phyloP scores from a whole-genome alignment of 805 yeast species.

The Lachancea sp. region DNA sequence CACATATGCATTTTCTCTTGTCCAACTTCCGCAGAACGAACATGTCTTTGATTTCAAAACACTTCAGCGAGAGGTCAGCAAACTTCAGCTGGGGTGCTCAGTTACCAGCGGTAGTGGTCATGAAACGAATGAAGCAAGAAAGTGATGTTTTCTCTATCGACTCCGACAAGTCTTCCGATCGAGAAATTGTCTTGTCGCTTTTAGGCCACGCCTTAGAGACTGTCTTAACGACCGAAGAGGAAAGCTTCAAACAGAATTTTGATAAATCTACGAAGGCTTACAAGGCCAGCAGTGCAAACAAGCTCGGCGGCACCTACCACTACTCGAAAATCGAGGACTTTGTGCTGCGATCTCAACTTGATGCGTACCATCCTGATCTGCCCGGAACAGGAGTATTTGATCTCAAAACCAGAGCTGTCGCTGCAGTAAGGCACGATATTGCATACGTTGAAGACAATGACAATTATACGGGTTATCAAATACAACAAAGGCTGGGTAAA shows the following conservation, averaged over 20 bases:
- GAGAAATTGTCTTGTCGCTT: constrained; percentile 60
- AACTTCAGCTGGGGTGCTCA: constrained; percentile 41
- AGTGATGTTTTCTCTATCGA: constrained; percentile 55
- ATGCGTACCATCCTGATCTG: constrained; percentile 64
- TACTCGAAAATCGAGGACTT: constrained; percentile 65
- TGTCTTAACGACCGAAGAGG: constrained; percentile 55
- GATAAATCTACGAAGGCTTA: constrained; percentile 13
- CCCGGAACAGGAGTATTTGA: constrained; percentile 94
- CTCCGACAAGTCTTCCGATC: constrained; percentile 59
- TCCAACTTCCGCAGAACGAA: constrained; percentile 55
- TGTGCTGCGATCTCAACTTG: constrained; percentile 84
- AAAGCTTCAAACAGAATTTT: constrained; percentile 42
- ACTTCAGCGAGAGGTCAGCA: constrained; percentile 35
- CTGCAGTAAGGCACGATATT: constrained; percentile 75
- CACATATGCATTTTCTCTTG: constrained; percentile 67
- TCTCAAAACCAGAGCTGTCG: constrained; percentile 84
- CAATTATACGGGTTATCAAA: constrained; percentile 60
- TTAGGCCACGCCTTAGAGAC: constrained; percentile 79
- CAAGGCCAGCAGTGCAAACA: constrained; percentile 8
- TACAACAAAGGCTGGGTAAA: constrained; percentile 53
- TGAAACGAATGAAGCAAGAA: constrained; percentile 42
- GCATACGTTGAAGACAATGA: constrained; percentile 47
- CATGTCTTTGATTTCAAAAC: constrained; percentile 39
- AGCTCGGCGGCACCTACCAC: constrained; percentile 47
- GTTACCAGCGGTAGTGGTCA: constrained; percentile 51